Evolutionary conservation across 2,329 filamentous ascomycete species (phyloP).

Genomic region (Exophiala oligosperma): DNA sequence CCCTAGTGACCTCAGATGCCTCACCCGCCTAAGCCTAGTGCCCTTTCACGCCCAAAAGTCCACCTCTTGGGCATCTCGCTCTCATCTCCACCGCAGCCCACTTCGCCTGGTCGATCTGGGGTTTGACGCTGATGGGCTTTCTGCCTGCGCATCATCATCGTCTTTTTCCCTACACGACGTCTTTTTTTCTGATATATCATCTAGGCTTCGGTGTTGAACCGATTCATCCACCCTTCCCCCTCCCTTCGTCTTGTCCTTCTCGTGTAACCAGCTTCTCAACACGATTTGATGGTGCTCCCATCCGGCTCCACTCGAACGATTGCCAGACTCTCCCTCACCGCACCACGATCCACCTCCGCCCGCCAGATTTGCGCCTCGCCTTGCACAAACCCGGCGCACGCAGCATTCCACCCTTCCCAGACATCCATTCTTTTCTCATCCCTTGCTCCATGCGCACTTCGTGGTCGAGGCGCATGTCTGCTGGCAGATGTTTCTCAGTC

Average conservation of each 20-base stretch:
- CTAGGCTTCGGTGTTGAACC: slow-evolving; percentile 11
- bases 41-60: not conserved
- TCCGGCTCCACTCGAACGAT: slow-evolving; percentile 3
- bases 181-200: slow-evolving; percentile 25
- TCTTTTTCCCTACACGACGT: slow-evolving; percentile 6
- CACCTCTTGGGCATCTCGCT: not conserved
- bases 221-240: slow-evolving; percentile 15
- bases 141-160: slow-evolving; percentile 24
- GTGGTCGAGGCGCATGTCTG: slow-evolving; percentile 25
- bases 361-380: slow-evolving; percentile 24
- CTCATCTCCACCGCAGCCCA: not conserved
- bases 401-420: slow-evolving; percentile 33
- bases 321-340: slow-evolving; percentile 18
- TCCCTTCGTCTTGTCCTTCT: slow-evolving; percentile 3
- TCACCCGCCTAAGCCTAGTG: not conserved
- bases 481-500: slow-evolving; percentile 26
- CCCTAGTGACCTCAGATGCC: too few relatives aligned
- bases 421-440: slow-evolving; percentile 29
- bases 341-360: slow-evolving; percentile 16
- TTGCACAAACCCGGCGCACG: slow-evolving; percentile 28
- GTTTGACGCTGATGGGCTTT: slow-evolving; percentile 13
- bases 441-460: slow-evolving; percentile 31
- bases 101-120: slow-evolving; percentile 7
- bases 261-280: slow-evolving; percentile 11
- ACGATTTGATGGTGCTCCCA: slow-evolving; percentile 8